A percentile compares a stretch with the other conserved stretches of the same genome.
Conservation (phyloP, 345 rosid species). For the Populus alba region DNA sequence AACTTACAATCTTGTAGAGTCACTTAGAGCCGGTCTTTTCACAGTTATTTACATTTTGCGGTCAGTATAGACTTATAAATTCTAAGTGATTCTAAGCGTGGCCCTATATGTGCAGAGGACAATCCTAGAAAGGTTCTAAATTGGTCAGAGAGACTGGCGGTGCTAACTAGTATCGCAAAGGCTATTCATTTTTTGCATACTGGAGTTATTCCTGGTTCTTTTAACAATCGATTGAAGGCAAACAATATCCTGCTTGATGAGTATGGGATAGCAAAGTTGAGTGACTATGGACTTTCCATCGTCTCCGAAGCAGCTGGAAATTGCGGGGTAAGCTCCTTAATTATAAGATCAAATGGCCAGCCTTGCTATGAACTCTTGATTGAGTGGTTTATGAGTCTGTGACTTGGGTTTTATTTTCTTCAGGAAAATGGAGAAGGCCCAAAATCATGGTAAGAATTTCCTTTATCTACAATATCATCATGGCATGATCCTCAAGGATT, state of each 20-base stretch:
- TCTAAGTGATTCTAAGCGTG: conserved; percentile 22
- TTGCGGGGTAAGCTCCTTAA: conserved; percentile 27
- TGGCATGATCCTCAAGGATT: background rate
- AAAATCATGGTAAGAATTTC: conserved; percentile 33
- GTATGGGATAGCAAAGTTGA: conserved; percentile 61
- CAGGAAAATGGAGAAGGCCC: conserved; percentile 39
- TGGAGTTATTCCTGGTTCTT: conserved; percentile 81
- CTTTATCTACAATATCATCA: background rate
- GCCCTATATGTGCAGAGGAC: conserved; percentile 30
- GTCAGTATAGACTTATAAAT: background rate
- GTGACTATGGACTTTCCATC: conserved; percentile 75
- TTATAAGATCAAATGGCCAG: background rate
- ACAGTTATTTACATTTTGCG: background rate
- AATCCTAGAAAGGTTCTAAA: conserved; percentile 36
- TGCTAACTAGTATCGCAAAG: conserved; percentile 56
- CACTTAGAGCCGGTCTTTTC: background rate
- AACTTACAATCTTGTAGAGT: background rate
- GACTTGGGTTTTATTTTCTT: conserved; percentile 9
- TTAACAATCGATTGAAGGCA: conserved; percentile 61
- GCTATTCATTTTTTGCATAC: conserved; percentile 81
- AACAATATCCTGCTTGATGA: conserved; percentile 62
- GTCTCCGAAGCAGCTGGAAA: conserved; percentile 52
- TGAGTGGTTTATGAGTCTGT: background rate
- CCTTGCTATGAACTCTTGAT: background rate
- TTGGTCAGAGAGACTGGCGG: conserved; percentile 70